Conservation (phyloP, 495 filamentous ascomycete genomes). For the Trichoderma orchidacearum region DNA sequence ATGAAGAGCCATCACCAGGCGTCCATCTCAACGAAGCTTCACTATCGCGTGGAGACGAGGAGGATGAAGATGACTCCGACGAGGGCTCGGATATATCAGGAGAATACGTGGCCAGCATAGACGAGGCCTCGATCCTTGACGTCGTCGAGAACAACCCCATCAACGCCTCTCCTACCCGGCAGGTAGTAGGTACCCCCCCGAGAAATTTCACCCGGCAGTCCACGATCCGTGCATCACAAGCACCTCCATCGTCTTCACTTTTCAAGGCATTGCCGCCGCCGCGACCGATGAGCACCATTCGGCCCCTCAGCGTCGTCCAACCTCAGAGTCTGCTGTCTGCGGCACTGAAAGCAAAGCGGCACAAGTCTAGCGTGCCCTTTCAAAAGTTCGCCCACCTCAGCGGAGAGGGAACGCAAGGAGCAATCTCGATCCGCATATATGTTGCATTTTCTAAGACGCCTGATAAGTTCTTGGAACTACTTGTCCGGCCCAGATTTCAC, state of each 20-base stretch:
- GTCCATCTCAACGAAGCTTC: conserved; percentile 17
- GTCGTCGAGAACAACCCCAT: conserved; percentile 29
- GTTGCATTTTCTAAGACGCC: conserved; percentile 65
- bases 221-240: conserved; percentile 27
- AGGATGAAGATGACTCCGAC: conserved; percentile 41
- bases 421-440: conserved; percentile 76
- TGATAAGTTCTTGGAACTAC: conserved; percentile 59
- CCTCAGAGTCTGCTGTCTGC: conserved; percentile 60
- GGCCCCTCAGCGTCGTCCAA: conserved; percentile 69
- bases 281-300: conserved; percentile 74
- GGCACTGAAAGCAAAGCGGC: conserved; percentile 61
- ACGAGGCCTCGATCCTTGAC: conserved; percentile 39
- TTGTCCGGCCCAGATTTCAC: conserved; percentile 63
- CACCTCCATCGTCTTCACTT: conserved; percentile 38
- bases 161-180: conserved; percentile 31
- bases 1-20: conserved; percentile 22
- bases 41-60: conserved; percentile 35
- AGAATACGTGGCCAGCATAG: conserved; percentile 38
- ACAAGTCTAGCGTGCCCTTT: conserved; percentile 69
- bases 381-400: conserved; percentile 77
- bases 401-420: conserved; percentile 71
- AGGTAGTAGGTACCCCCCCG: conserved; percentile 41
- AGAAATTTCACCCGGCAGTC: conserved; percentile 35
- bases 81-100: conserved; percentile 41
- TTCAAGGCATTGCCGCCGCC: conserved; percentile 75